These are phyloP conservation scores for Globisporangium splendens DNA, from an alignment of 352 stramenopile genomes.

Conservation along the genomic window DNA sequence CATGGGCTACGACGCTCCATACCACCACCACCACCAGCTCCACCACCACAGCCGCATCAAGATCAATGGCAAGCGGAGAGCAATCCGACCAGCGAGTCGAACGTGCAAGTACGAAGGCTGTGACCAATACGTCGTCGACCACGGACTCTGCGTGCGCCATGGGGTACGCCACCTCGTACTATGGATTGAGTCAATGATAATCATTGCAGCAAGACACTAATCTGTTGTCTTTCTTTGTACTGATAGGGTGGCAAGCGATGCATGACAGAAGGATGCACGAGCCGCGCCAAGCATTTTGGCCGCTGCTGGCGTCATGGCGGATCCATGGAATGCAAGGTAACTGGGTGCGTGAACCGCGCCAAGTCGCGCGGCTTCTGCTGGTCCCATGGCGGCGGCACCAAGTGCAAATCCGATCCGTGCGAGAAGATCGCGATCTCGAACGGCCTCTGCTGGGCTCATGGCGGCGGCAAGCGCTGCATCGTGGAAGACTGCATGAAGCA, in stretches of 20 bases:
- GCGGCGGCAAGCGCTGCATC: conserved; percentile 43
- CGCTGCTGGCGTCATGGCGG: conserved; percentile 17
- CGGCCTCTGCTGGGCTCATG: conserved; percentile 29
- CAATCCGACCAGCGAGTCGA: conserved; percentile 46
- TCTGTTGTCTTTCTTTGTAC: not conserved
- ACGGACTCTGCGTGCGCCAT: conserved; percentile 69
- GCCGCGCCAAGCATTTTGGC: conserved; percentile 15
- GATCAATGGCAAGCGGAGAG: conserved; percentile 33
- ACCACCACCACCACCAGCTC: not conserved
- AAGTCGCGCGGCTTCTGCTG: conserved; percentile 33
- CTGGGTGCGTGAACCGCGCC: conserved; percentile 27
- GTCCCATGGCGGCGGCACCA: conserved; percentile 33
- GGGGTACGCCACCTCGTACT: conserved; percentile 31
- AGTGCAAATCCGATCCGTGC: conserved; percentile 21
- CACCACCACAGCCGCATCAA: not conserved
- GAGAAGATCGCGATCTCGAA: conserved; percentile 33
- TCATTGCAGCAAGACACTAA: not conserved
- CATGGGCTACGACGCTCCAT: not conserved
- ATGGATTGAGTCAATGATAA: not conserved
- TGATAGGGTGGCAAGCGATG: conserved; percentile 19
- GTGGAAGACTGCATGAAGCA: conserved; percentile 28
- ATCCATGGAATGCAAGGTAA: conserved; percentile 18
- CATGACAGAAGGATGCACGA: conserved; percentile 22
- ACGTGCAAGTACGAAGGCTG: conserved; percentile 73
- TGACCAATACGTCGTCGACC: conserved; percentile 77